A percentile compares a stretch with the other conserved stretches of the same genome.
Evolutionary conservation across 2,329 filamentous ascomycete genomes (phyloP).

Genomic region (Pseudogymnoascus sp.): DNA sequence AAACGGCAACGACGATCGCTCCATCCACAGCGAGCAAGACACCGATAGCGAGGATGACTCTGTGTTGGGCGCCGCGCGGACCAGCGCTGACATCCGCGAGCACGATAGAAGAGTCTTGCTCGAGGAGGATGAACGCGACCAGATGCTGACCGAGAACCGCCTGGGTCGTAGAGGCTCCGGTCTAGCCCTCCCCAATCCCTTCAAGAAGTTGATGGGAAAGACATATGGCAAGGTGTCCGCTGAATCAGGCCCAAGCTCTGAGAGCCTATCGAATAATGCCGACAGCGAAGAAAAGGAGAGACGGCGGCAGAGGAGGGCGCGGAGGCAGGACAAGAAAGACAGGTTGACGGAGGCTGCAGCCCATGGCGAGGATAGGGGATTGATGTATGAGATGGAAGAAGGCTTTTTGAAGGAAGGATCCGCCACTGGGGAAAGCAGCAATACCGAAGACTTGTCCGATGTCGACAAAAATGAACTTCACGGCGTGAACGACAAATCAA

Average conservation of each 20-base stretch:
- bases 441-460: conserved; percentile 53
- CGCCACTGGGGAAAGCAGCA: conserved; percentile 53
- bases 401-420: conserved; percentile 63
- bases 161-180: conserved; percentile 32
- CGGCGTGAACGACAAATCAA: conserved; percentile 37
- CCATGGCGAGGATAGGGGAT: conserved; percentile 61
- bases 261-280: neutral
- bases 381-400: conserved; percentile 90
- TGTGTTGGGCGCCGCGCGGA: conserved; percentile 56
- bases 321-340: conserved; percentile 43
- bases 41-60: conserved; percentile 72
- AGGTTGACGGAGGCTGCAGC: conserved; percentile 45
- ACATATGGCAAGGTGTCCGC: conserved; percentile 32
- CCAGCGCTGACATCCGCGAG: conserved; percentile 60
- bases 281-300: conserved; percentile 28
- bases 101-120: conserved; percentile 65
- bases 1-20: neutral
- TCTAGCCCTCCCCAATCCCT: conserved; percentile 28
- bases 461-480: conserved; percentile 47
- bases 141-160: conserved; percentile 46
- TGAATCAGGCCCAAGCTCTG: conserved; percentile 41
- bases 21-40: conserved; percentile 57
- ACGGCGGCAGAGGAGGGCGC: conserved; percentile 43
- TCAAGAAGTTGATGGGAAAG: conserved; percentile 33
- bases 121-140: conserved; percentile 67